Evolutionary conservation across 345 rosid species (phyloP), one percentile per base, ranked within the genome.

Genomic region (Alliaria petiolata): DNA sequence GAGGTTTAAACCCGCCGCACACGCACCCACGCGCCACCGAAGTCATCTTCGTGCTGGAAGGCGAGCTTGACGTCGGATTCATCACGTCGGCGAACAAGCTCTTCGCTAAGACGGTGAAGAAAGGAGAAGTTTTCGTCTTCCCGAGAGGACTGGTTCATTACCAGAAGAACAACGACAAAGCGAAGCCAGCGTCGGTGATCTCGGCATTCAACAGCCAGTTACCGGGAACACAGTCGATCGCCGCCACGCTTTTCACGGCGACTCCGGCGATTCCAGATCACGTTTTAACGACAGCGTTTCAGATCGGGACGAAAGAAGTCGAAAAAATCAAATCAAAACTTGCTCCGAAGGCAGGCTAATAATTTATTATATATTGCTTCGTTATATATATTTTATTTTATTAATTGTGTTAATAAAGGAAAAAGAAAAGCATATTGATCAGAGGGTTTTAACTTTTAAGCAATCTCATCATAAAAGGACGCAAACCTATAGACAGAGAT

Each of bases 21-120:
- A 86, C 85, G 7, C 93, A 88, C 69, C 93, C 89, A 5, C 86
- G 93, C 11, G 91, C 87, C 61, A 88, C 89, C 0, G 89, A 88
- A 60, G 60, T 88, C 8, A 68, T 83, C 15, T 88, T 82, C 69
- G 85, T 86, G 39, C 75, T 86, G 17, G 83, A 84, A 13, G 93
- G 93, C 15, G 84, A 82, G 53, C 70, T 88, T 14, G 83, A 82
- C 43, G 93, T 86, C 1, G 93, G 86, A 6, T 88, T 88, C 70
- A 80, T 88, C 71, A 88, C 91, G 10, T 84, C 89, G 10, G 79
- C 74, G 52, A 83, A 88, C 73, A 88, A 83, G 42, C 65, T 69
- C 13, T 68, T 80, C 81, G 67, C 83, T 13, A 88, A 83, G 52
- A 80, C 76, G 2, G 34, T 88, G 39, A 88, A 82, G 81, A 83